Base-by-base conservation (phyloP, 23 red algal genomes). In the Gracilariopsis chorda region DNA sequence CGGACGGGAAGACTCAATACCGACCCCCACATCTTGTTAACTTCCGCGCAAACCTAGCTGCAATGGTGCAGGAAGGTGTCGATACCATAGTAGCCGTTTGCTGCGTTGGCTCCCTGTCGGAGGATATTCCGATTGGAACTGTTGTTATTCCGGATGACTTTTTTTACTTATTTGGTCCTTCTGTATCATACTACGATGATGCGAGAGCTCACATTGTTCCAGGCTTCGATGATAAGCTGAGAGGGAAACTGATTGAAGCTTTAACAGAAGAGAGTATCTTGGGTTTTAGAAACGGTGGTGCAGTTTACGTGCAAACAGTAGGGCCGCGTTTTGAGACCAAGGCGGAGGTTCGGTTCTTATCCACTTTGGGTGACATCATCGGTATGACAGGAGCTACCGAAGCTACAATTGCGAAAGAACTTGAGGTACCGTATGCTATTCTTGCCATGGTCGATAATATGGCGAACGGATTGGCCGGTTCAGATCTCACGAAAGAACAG, bases 321-420 rank as follows among this genome's bases (percentile, higher is more conserved):
- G 97, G 97, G 20, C 97, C 97, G 14, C 90, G 97, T 41, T 99
- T 99, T 85, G 97, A 99, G 80, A 99, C 97, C 14, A 81, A 88
- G 9, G 90, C 93, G n/a, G 97, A 99, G 83, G 86, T 94, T 44
- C 86, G 81, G 21, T 88, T 95, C 59, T 68, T 99, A 10, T 63
- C 64, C 28, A 60, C 52, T 39, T 43, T 98, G 32, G 91, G 91
- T 16, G 92, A 95, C 39, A 73, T 99, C 33, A 86, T 99, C 17
- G 97, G 97, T 29, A 99, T 99, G 97, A 99, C 97, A 32, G 93
- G 80, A 10, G 97, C 93, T 36, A 74, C 90, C 2, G 97, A 99
- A 83, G 97, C 97, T 28, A 93, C 87, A 5, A 36, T 93, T 25
- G 68, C 87, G n/a, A 72, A 82, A 41, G 97, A 99, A 58, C 63